Conservation (phyloP, 2,329 filamentous ascomycete species). For the Pseudogymnoascus sp. region DNA sequence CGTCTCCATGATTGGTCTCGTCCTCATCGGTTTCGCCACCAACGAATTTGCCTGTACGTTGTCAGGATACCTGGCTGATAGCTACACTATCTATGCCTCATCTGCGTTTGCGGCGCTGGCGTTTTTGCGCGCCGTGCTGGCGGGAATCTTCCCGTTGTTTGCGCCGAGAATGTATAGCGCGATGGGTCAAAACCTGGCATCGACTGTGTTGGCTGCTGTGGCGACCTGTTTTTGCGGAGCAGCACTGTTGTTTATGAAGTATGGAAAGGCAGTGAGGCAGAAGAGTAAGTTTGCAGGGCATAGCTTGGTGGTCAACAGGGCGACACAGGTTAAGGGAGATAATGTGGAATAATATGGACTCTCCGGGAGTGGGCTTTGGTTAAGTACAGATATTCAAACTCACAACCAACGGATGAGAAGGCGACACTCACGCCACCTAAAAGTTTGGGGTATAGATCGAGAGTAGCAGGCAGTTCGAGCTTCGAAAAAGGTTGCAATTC, state of each 20-base stretch:
- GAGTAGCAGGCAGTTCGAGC: background rate
- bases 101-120: constrained; percentile 37
- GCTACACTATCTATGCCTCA: constrained; percentile 36
- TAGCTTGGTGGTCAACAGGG: constrained; percentile 11
- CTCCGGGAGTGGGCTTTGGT: background rate
- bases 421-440: background rate
- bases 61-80: constrained; percentile 37
- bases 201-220: constrained; percentile 33
- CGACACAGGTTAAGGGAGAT: background rate
- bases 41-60: constrained; percentile 38
- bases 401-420: background rate
- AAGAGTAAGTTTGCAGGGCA: constrained; percentile 33
- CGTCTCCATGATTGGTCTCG: constrained; percentile 33
- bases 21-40: constrained; percentile 39
- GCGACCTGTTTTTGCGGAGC: constrained; percentile 35
- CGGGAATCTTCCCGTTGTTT: constrained; percentile 35
- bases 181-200: constrained; percentile 33
- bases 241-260: constrained; percentile 32
- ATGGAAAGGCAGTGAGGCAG: constrained; percentile 30
- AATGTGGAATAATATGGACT: background rate
- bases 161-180: constrained; percentile 33
- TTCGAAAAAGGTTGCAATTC: background rate
- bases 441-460: background rate
- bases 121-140: constrained; percentile 33
- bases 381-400: background rate